A percentile compares a stretch with the other conserved stretches of the same genome.
Conservation (phyloP, 768 basidiomycete species). For the Amanita jacksonii region DNA sequence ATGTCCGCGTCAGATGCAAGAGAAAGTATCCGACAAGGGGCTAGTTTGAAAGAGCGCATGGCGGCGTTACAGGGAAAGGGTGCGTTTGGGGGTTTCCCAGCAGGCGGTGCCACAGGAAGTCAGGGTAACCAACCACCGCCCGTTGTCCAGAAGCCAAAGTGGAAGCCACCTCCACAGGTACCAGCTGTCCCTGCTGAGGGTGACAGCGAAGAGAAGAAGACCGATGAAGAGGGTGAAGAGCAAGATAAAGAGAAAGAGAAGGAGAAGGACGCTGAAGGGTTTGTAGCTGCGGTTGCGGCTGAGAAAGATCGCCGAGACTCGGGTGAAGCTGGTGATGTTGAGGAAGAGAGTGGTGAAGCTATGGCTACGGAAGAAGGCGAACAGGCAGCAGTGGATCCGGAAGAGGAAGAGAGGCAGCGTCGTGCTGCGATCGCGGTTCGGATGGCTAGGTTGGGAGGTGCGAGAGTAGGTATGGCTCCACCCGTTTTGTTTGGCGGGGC, state of each 20-base stretch:
- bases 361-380: slow-evolving; percentile 24
- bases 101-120: background rate
- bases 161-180: slow-evolving; percentile 69
- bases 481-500: slow-evolving; percentile 56
- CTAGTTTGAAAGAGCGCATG: slow-evolving; percentile 89
- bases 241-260: background rate
- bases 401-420: slow-evolving; percentile 68
- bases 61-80: slow-evolving; percentile 83
- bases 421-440: slow-evolving; percentile 85
- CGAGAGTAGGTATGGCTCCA: slow-evolving; percentile 63
- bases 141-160: slow-evolving; percentile 69
- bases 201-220: slow-evolving; percentile 20
- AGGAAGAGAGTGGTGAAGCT: background rate
- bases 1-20: slow-evolving; percentile 87
- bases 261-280: background rate
- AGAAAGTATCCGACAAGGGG: slow-evolving; percentile 72
- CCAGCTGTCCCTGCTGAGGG: slow-evolving; percentile 36
- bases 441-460: slow-evolving; percentile 88
- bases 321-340: background rate
- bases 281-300: slow-evolving; percentile 6
- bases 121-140: slow-evolving; percentile 25
- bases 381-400: slow-evolving; percentile 33
- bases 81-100: slow-evolving; percentile 63
- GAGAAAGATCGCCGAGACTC: background rate
- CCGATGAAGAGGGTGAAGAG: slow-evolving; percentile 4